Evolutionary conservation across 768 basidiomycete species (phyloP), one percentile per base, ranked within the genome.

Genomic region (Tulasnella calospora): DNA sequence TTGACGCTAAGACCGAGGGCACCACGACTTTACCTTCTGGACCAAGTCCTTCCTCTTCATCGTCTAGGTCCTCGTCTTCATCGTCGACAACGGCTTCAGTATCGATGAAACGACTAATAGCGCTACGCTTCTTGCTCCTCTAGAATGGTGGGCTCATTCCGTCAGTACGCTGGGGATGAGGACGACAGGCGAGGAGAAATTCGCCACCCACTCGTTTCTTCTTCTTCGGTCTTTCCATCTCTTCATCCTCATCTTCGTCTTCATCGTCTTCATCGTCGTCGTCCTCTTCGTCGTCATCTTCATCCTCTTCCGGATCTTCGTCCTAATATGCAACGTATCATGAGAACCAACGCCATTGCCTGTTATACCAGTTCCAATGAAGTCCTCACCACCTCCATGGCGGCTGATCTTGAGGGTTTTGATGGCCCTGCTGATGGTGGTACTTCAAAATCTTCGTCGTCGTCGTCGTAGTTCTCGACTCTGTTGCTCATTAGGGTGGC

Each of bases 71-170:
- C 46, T 98, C 97, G 4, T 98, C 98, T 27, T 99, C 98, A 40
- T 98, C 96, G 81, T 95, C 95, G 27, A 97, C 96, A 83, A 95
- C 95, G 76, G 95, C 96, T 86, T 97, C 95, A 78, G 96, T 89
- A 89, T 99, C 98, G 81, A 99, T 87, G 91, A 96, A 99, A 80
- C 92, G 91, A 83, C 90, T 93, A 35, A 89, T 88, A 23, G 88
- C 86, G 76, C 86, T 85, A 73, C 80, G 77, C 80, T 89, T 79
- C 79, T 83, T 76, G 30, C 82, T 82, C 79, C 81, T 81, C 79
- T 82, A 92, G 79, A 90, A 89, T 79, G 90, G 91, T 74, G 71
- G 67, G 69, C 79, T 72, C 46, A 61, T 30, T 36, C 76, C 71
- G 40, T 61, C 38, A 27, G 15, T 23, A 46, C 41, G 35, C 2